Conservation (phyloP, 2,329 filamentous ascomycete species). For the Neopestalotiopsis rosae region DNA sequence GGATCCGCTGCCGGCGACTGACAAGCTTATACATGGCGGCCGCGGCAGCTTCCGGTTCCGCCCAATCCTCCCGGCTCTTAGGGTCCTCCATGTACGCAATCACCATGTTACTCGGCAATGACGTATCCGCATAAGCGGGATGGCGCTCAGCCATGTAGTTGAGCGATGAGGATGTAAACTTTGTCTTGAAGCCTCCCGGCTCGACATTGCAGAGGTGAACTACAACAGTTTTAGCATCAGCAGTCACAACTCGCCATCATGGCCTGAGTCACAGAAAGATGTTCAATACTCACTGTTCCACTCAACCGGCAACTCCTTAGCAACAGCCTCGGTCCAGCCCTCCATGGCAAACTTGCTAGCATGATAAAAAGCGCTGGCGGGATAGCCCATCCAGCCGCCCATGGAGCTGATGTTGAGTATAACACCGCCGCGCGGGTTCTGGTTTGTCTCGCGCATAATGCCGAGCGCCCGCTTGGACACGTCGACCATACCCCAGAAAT, state of each 20-base stretch:
- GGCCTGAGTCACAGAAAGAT: not conserved
- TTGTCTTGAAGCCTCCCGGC: constrained; percentile 45
- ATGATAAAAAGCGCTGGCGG: constrained; percentile 28
- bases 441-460: constrained; percentile 42
- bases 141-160: constrained; percentile 41
- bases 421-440: constrained; percentile 48
- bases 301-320: constrained; percentile 25
- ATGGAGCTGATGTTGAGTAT: constrained; percentile 62
- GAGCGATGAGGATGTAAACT: constrained; percentile 36
- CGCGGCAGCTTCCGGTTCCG: constrained; percentile 40
- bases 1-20: constrained; percentile 39
- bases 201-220: constrained; percentile 48
- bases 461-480: constrained; percentile 43
- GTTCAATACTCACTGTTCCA: constrained; percentile 29
- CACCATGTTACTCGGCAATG: constrained; percentile 31
- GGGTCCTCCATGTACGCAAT: constrained; percentile 33
- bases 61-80: constrained; percentile 33
- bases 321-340: constrained; percentile 26
- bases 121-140: constrained; percentile 43
- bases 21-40: constrained; percentile 42
- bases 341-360: constrained; percentile 30
- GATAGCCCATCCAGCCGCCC: constrained; percentile 44
- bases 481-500: constrained; percentile 48
- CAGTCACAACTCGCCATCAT: not conserved
- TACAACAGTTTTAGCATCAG: constrained; percentile 17